Evolutionary conservation across 805 yeast species (phyloP).

Genomic region (Naumovozyma castellii): DNA sequence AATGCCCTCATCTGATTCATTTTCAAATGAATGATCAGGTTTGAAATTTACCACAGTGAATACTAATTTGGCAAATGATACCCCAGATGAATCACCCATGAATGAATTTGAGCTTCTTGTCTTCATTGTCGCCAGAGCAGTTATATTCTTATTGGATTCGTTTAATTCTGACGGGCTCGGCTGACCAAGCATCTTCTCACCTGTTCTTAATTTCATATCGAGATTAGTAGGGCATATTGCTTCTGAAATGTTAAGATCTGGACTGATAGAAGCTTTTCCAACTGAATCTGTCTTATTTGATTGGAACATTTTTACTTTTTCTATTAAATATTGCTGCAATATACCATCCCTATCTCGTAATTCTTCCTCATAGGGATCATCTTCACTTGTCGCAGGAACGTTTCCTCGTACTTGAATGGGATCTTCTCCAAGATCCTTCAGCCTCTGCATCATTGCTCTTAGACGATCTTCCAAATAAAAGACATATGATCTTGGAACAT

Average conservation of each 20-base stretch:
- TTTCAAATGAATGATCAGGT: conserved; percentile 23
- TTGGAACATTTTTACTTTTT: conserved; percentile 12
- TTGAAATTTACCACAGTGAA: conserved; percentile 65
- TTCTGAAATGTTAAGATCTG: no score
- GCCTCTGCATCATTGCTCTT: conserved; percentile 42
- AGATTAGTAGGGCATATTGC: no score
- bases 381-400: conserved; percentile 22
- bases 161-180: conserved; percentile 12
- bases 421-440: conserved; percentile 38
- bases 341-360: conserved; percentile 14
- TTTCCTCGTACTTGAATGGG: conserved; percentile 19
- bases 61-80: conserved; percentile 68
- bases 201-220: conserved; percentile 4
- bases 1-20: conserved; percentile 21
- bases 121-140: conserved; percentile 19
- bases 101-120: conserved; percentile 27
- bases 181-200: neutral
- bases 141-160: conserved; percentile 17
- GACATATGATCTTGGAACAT: conserved; percentile 72
- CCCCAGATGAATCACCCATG: conserved; percentile 47
- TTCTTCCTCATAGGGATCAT: conserved; percentile 20
- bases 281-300: neutral
- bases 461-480: conserved; percentile 61
- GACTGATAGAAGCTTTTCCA: neutral
- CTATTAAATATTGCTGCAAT: conserved; percentile 21